A percentile compares a stretch with the other conserved stretches of the same genome.
phyloP scores from a whole-genome alignment of 2,329 filamentous ascomycete species.

The Ceratocystis cacaofunesta region DNA sequence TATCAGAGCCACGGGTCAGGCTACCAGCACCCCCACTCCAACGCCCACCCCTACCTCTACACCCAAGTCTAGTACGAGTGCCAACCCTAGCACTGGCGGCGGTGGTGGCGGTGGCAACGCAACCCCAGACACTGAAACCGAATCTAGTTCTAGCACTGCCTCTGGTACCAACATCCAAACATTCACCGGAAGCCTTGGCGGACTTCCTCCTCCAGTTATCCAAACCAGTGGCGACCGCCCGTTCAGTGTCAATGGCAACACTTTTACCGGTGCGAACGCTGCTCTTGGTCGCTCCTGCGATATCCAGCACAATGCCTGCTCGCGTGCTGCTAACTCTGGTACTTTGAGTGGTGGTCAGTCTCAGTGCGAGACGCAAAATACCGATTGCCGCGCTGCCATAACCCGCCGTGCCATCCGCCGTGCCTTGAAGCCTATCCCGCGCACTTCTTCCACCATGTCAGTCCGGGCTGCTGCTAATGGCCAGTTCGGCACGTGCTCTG shows the following conservation, averaged over 20 bases:
- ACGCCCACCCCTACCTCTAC: slow-evolving; percentile 7
- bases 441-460: not conserved
- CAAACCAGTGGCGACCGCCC: slow-evolving; percentile 26
- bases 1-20: too few species aligned
- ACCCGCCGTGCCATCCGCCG: slow-evolving; percentile 17
- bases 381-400: slow-evolving; percentile 24
- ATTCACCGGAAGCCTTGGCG: slow-evolving; percentile 32
- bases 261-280: slow-evolving; percentile 34
- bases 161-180: slow-evolving; percentile 29
- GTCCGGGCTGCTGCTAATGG: not conserved
- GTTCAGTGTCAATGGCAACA: slow-evolving; percentile 39
- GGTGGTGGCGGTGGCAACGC: too few species aligned
- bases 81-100: not conserved
- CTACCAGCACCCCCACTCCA: slow-evolving; percentile 7
- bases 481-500: slow-evolving; percentile 31
- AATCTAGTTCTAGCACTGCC: not conserved
- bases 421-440: slow-evolving; percentile 6
- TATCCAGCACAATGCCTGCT: slow-evolving; percentile 36
- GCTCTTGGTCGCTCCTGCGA: slow-evolving; percentile 35
- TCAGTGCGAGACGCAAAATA: slow-evolving; percentile 31
- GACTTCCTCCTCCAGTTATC: slow-evolving; percentile 29
- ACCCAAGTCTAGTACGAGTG: not conserved
- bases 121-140: not conserved
- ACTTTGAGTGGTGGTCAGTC: slow-evolving; percentile 21
- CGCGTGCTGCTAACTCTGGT: slow-evolving; percentile 34